Conservation (phyloP, 106 monocot genomes). For the Acanthochlamys bracteata region DNA sequence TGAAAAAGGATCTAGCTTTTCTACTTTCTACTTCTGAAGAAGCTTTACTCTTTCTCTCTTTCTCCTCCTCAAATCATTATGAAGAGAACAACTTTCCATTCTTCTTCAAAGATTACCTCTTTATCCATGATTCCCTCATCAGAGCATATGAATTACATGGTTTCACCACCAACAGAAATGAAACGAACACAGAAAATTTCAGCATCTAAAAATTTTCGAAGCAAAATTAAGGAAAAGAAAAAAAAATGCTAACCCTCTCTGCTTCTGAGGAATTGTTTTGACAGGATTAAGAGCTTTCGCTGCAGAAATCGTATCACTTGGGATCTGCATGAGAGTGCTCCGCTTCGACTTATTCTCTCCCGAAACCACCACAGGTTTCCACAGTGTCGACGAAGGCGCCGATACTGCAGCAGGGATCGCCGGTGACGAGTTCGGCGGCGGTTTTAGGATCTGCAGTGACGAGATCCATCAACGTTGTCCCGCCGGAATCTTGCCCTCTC, state of each 20-base stretch:
- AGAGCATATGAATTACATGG: no score
- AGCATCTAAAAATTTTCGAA: background rate
- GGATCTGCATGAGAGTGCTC: slow-evolving; percentile 80
- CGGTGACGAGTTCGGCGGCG: slow-evolving; percentile 3
- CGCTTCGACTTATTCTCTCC: slow-evolving; percentile 64
- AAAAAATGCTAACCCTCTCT: slow-evolving; percentile 43
- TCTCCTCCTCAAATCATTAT: no score
- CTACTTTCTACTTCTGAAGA: no score
- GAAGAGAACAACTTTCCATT: no score
- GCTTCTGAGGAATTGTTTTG: slow-evolving; percentile 39
- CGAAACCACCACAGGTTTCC: slow-evolving; percentile 38
- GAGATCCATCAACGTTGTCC: slow-evolving; percentile 19
- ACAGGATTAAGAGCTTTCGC: slow-evolving; percentile 94
- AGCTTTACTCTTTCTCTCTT: no score
- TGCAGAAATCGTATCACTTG: slow-evolving; percentile 85
- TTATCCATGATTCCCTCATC: no score
- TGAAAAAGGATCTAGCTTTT: no score
- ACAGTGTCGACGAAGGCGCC: slow-evolving; percentile 33
- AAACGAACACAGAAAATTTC: no score
- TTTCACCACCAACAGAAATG: no score
- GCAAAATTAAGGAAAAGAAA: background rate
- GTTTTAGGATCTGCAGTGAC: slow-evolving; percentile 66
- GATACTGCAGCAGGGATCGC: background rate
- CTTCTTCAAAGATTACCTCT: no score
- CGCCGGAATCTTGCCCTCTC: slow-evolving; percentile 14